A percentile compares a stretch with the other conserved stretches of the same genome.
Evolutionary conservation across 345 rosid genomes (phyloP).

Genomic region (Camelina sativa): DNA sequence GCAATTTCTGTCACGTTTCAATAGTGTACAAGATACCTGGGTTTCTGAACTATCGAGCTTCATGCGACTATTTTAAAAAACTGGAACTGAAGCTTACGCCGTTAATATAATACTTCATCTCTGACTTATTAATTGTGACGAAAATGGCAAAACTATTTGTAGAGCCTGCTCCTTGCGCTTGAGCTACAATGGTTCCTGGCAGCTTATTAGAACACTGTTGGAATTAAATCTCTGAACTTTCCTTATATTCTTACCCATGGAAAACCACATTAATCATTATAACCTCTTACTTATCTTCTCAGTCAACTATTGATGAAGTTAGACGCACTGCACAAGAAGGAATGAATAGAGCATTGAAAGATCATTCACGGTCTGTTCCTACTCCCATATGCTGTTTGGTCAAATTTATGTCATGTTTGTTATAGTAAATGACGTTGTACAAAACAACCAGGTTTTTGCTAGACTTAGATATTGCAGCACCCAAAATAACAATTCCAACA

Average conservation of each 20-base stretch:
- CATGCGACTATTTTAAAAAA: background rate
- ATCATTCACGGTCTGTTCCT: slow-evolving; percentile 75
- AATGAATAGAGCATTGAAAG: slow-evolving; percentile 86
- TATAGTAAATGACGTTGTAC: slow-evolving; percentile 34
- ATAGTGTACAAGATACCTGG: slow-evolving; percentile 1
- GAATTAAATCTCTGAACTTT: slow-evolving; percentile 22
- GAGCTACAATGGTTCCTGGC: slow-evolving; percentile 11
- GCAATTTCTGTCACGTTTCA: background rate
- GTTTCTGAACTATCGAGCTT: slow-evolving; percentile 20
- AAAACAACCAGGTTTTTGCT: slow-evolving; percentile 74
- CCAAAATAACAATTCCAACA: slow-evolving; percentile 97
- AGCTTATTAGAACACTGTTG: slow-evolving; percentile 21
- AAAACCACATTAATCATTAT: slow-evolving; percentile 25
- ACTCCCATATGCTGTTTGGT: slow-evolving; percentile 25
- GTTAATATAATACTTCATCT: slow-evolving; percentile 17
- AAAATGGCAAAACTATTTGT: slow-evolving; percentile 13
- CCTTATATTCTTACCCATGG: slow-evolving; percentile 7
- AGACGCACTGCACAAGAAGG: slow-evolving; percentile 96
- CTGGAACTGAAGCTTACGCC: slow-evolving; percentile 12
- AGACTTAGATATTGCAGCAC: slow-evolving; percentile 98
- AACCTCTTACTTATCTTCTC: slow-evolving; percentile 34
- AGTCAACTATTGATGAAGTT: slow-evolving; percentile 97
- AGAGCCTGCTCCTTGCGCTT: slow-evolving; percentile 27
- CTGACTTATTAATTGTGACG: background rate
- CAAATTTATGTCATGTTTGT: slow-evolving; percentile 14